phyloP scores from a whole-genome alignment of 805 yeast genomes.

The Candida ponderosae region DNA sequence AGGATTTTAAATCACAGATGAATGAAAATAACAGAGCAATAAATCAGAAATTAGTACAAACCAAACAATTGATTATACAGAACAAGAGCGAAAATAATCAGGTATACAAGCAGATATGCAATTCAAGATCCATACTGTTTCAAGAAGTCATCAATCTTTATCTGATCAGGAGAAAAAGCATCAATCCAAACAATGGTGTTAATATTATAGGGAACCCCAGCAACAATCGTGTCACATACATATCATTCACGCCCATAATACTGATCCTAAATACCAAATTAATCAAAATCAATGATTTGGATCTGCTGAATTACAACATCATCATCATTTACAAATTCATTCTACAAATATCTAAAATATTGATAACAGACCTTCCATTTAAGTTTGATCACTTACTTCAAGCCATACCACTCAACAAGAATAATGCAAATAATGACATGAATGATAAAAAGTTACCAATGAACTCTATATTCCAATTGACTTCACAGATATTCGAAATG shows the following conservation, averaged over 20 bases:
- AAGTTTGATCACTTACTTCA: constrained; percentile 1
- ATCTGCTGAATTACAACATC: too few relatives aligned
- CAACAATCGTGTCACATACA: constrained; percentile 1
- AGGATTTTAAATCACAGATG: not conserved
- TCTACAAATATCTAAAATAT: constrained; percentile 8
- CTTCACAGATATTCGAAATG: constrained; percentile 8
- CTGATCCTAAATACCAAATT: constrained; percentile 6
- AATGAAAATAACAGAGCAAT: not conserved
- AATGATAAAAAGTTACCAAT: too few relatives aligned
- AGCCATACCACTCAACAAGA: not conserved
- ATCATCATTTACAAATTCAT: constrained; percentile 8
- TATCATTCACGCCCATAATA: constrained; percentile 16
- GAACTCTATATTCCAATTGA: too few relatives aligned
- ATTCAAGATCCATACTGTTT: constrained; percentile 13
- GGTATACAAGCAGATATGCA: constrained; percentile 11
- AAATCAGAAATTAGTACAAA: too few relatives aligned
- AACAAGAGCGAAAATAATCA: not conserved
- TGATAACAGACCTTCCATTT: constrained; percentile 10
- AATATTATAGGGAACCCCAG: too few relatives aligned
- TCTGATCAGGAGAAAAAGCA: constrained; percentile 10
- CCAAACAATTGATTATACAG: too few relatives aligned
- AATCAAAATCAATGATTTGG: constrained; percentile 7
- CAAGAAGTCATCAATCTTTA: constrained; percentile 18
- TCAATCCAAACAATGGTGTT: constrained; percentile 4
- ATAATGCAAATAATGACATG: too few relatives aligned